A percentile compares a stretch with the other conserved stretches of the same genome.
Evolutionary conservation across 192 early-diverging fungal genomes (phyloP).

Genomic region (Allomyces arbusculus): DNA sequence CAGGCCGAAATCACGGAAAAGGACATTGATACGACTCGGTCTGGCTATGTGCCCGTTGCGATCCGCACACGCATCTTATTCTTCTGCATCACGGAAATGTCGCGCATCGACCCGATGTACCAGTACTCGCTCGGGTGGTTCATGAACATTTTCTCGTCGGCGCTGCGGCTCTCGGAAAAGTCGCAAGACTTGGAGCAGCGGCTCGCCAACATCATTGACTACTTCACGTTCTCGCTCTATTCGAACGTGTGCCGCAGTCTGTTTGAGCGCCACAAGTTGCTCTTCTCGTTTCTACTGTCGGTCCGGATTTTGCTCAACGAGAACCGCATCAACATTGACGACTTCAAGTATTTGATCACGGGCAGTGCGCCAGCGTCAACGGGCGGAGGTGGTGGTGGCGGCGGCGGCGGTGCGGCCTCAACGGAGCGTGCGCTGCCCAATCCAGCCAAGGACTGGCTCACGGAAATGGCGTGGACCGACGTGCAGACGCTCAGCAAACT

Average conservation of each 20-base stretch:
- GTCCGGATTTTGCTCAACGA: constrained; percentile 27
- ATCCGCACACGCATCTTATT: constrained; percentile 76
- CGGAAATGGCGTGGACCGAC: constrained; percentile 13
- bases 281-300: constrained; percentile 65
- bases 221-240: constrained; percentile 71
- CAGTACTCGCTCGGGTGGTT: constrained; percentile 97
- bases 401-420: constrained; percentile 15
- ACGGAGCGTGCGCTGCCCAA: constrained; percentile 16
- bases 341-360: constrained; percentile 36
- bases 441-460: constrained; percentile 8
- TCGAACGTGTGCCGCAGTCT: constrained; percentile 56
- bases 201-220: constrained; percentile 48
- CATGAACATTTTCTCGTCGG: constrained; percentile 67
- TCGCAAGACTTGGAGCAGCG: constrained; percentile 47
- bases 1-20: constrained; percentile 85
- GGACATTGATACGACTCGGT: constrained; percentile 79
- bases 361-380: not conserved
- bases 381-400: too few species aligned
- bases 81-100: constrained; percentile 90
- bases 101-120: constrained; percentile 78
- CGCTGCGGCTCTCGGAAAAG: constrained; percentile 41
- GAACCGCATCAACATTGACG: not conserved
- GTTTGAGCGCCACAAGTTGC: constrained; percentile 72
- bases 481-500: constrained; percentile 1
- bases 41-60: constrained; percentile 74